Evolutionary conservation across 352 stramenopile species (phyloP), one percentile per base, ranked within the genome.

Genomic region (Sclerospora graminicola): DNA sequence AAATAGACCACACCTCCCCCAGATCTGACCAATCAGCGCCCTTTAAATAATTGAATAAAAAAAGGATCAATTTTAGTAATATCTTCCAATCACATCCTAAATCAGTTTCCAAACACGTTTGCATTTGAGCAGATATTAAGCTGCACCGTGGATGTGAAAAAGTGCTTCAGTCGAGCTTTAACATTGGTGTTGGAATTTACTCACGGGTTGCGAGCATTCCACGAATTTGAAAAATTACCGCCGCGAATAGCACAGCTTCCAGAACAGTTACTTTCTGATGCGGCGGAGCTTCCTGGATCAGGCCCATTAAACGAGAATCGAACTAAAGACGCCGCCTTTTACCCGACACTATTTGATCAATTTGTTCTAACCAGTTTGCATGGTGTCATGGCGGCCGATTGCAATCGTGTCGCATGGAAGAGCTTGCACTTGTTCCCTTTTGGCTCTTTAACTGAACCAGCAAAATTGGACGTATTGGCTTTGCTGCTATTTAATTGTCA

Each of bases 91-190:
- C n/a, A n/a, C n/a, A 64, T 93, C 0, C 44, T 89, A 29, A 84
- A 88, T n/a, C 81, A 93, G 53, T 90, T 93, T 35, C 81, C 81
- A 4, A 82, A 90, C 54, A 63, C 63, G 1, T 88, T 90, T 49
- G 79, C 75, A 3, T 85, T 90, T 38, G 66, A 83, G 34, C 79
- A 90, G 41, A 31, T 90, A 1, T 87, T 88, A 20, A 48, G 46
- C 10, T 87, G 73, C 58, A 74, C 60, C 1, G 54, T 74, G 28
- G 73, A 90, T 42, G 69, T 78, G 14, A 88, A 90, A 45, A 87
- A 85, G 42, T 74, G 66, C 46, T 88, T 88, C 37, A 84, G 73
- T 45, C 64, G 79, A 47, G 75, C 79, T 4, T 40, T 90, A 14
- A 83, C 79, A 11, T 43, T 90, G 16, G 75, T 88, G 6, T 21